phyloP scores from a whole-genome alignment of 169 alveolate species.

The Cryptosporidium muris region DNA sequence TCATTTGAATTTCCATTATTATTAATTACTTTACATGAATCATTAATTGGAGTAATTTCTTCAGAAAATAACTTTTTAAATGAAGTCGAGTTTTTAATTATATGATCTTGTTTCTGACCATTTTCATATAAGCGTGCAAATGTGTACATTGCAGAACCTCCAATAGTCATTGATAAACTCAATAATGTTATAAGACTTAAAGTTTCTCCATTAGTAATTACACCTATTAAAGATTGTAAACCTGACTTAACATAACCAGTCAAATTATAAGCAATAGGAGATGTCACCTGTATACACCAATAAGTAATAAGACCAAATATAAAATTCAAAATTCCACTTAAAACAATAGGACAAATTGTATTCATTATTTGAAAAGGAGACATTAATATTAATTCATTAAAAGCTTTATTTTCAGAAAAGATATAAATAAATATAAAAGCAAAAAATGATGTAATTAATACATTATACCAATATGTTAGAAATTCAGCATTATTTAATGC shows the following conservation, averaged over 20 bases:
- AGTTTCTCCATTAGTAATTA: constrained; percentile 23
- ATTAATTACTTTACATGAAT: background rate
- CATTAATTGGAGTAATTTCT: background rate
- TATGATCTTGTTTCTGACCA: background rate
- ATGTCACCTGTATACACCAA: constrained; percentile 53
- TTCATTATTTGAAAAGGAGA: constrained; percentile 1
- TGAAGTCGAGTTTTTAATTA: background rate
- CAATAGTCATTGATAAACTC: constrained; percentile 34
- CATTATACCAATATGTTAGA: constrained; percentile 63
- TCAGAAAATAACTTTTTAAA: background rate
- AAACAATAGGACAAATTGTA: constrained; percentile 16
- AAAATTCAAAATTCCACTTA: constrained; percentile 52
- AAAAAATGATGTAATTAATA: constrained; percentile 29
- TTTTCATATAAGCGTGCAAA: constrained; percentile 15
- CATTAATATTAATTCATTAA: constrained; percentile 2
- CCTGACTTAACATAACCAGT: constrained; percentile 62
- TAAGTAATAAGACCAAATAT: constrained; percentile 17
- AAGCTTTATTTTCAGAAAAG: constrained; percentile 26
- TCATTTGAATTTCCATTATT: background rate
- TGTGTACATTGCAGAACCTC: constrained; percentile 54
- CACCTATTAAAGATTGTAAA: constrained; percentile 33
- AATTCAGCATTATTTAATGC: constrained; percentile 25
- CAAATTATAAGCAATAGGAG: constrained; percentile 62
- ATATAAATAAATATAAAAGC: constrained; percentile 10
- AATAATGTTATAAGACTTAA: constrained; percentile 10